A percentile compares a stretch with the other conserved stretches of the same genome.
Conservation (phyloP, 2,329 filamentous ascomycete genomes). For the Purpureocillium lavendulum region DNA sequence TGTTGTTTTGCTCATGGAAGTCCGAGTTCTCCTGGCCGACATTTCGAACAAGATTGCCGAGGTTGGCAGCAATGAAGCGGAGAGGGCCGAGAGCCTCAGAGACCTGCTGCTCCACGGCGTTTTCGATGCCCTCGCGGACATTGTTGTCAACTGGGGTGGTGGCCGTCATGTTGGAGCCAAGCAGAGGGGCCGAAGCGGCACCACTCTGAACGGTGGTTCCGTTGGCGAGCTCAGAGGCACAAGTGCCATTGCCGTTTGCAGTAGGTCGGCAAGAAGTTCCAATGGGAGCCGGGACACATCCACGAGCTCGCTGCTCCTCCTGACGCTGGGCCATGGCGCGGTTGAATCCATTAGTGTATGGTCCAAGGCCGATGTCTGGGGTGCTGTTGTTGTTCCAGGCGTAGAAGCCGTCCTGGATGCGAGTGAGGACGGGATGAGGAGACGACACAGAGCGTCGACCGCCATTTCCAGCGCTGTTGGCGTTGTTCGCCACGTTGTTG, state of each 20-base stretch:
- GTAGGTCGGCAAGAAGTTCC: neutral
- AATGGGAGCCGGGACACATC: neutral
- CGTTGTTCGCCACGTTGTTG: no score
- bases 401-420: no score
- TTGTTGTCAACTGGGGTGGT: neutral
- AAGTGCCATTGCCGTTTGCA: neutral
- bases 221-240: no score
- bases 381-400: no score
- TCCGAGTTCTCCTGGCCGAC: constrained; percentile 8
- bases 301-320: neutral
- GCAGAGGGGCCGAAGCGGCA: neutral
- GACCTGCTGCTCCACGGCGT: constrained; percentile 20
- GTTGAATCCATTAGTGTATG: constrained; percentile 2
- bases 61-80: constrained; percentile 14
- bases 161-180: neutral
- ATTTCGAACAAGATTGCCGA: constrained; percentile 4
- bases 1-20: constrained; percentile 15
- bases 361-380: no score
- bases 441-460: neutral
- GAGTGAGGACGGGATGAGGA: no score
- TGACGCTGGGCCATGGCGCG: constrained; percentile 1
- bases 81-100: constrained; percentile 21
- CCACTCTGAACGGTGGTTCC: neutral
- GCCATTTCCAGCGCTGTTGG: neutral
- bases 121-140: constrained; percentile 17